Conservation (phyloP, 495 filamentous ascomycete species). For the Aspergillus biplanus region DNA sequence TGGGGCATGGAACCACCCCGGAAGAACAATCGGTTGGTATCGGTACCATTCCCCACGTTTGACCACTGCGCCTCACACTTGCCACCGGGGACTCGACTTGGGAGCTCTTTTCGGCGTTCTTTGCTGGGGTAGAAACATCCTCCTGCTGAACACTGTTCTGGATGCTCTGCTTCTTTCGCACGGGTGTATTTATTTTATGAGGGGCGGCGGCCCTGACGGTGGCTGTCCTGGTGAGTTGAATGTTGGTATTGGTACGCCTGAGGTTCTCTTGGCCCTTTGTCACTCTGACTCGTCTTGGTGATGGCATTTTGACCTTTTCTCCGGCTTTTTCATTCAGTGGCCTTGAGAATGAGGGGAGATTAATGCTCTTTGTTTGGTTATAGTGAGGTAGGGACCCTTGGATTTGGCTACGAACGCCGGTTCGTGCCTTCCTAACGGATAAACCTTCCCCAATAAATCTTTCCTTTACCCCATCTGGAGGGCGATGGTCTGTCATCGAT, state of each 20-base stretch:
- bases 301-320: background rate
- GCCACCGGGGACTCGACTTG: background rate
- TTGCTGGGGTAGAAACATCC: background rate
- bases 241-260: background rate
- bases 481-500: background rate
- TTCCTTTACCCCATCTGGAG: constrained; percentile 1
- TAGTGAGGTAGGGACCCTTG: background rate
- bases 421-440: background rate
- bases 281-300: constrained; percentile 13
- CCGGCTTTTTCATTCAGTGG: background rate
- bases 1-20: background rate
- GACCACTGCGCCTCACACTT: constrained; percentile 14
- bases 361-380: background rate
- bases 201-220: background rate
- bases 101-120: background rate
- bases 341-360: background rate
- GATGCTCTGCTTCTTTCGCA: background rate
- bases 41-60: constrained; percentile 24
- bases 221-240: background rate
- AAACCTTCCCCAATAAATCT: background rate
- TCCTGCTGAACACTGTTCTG: background rate
- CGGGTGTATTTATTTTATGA: background rate
- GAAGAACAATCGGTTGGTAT: constrained; percentile 5
- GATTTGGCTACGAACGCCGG: background rate
- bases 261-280: constrained; percentile 15